Percentiles rank a stretch among this genome's conserved stretches.
phyloP scores from a whole-genome alignment of 2,329 filamentous ascomycete genomes.

The Trichoderma arundinaceum region DNA sequence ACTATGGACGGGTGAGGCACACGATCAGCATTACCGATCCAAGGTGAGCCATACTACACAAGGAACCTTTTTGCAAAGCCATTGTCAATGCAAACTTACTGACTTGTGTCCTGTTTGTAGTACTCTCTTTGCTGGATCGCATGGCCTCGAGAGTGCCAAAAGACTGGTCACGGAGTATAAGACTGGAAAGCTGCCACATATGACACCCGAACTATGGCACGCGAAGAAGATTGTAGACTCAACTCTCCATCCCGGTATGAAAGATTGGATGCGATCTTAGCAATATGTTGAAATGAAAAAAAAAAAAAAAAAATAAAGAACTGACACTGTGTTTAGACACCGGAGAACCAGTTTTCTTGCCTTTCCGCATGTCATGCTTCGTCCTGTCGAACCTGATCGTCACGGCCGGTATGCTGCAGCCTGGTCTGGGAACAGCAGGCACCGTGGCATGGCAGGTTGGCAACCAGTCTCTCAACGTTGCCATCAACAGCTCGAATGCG shows the following conservation, averaged over 20 bases:
- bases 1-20: slow-evolving; percentile 93
- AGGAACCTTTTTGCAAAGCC: background rate
- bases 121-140: slow-evolving; percentile 79
- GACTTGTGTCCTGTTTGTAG: slow-evolving; percentile 52
- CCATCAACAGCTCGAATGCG: slow-evolving; percentile 95
- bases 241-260: slow-evolving; percentile 87
- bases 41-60: slow-evolving; percentile 70
- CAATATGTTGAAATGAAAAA: background rate
- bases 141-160: slow-evolving; percentile 87
- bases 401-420: slow-evolving; percentile 95
- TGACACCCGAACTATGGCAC: slow-evolving; percentile 90
- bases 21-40: slow-evolving; percentile 90
- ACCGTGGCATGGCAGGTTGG: slow-evolving; percentile 93
- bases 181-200: slow-evolving; percentile 74
- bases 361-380: slow-evolving; percentile 97
- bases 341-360: slow-evolving; percentile 86
- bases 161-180: slow-evolving; percentile 83
- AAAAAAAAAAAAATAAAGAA: background rate
- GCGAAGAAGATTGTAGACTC: slow-evolving; percentile 98
- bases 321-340: slow-evolving; percentile 68
- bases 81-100: background rate
- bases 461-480: slow-evolving; percentile 98
- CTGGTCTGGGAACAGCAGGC: slow-evolving; percentile 78
- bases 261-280: background rate
- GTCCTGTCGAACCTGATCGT: slow-evolving; percentile 93